phyloP scores from a whole-genome alignment of 176 grass and related monocot species.

The Bothriochloa decipiens region DNA sequence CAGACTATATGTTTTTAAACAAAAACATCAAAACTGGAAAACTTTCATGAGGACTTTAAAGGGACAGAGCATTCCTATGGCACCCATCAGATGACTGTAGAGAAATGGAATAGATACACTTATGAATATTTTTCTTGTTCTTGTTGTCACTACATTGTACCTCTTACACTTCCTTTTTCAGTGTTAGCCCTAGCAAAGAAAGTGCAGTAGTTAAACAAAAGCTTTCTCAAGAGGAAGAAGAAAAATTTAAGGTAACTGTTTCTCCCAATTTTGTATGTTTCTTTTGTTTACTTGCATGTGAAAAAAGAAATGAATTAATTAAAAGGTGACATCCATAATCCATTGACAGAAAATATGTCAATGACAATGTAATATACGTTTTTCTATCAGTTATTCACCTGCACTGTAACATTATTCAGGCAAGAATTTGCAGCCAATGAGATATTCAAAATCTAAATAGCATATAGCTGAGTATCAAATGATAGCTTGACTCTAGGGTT shows the following conservation, averaged over 20 bases:
- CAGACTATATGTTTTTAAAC: not conserved
- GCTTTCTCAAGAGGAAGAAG: slow-evolving; percentile 72
- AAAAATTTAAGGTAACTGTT: slow-evolving; percentile 67
- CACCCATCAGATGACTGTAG: not conserved
- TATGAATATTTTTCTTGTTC: slow-evolving; percentile 22
- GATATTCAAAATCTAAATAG: not conserved
- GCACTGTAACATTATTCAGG: not conserved
- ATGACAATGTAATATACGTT: not conserved
- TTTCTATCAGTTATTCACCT: not conserved
- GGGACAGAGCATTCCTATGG: not conserved
- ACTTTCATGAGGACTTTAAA: not conserved
- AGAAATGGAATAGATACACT: not conserved
- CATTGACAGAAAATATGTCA: not conserved
- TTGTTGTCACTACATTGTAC: slow-evolving; percentile 5
- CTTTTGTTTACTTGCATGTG: slow-evolving; percentile 13
- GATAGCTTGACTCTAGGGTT: not conserved
- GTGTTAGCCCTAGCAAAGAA: slow-evolving; percentile 78
- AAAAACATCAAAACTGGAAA: slow-evolving; percentile 12
- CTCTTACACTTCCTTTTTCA: slow-evolving; percentile 30
- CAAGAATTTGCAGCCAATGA: not conserved
- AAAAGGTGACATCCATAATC: not conserved
- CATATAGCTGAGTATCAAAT: slow-evolving; percentile 13
- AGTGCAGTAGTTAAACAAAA: slow-evolving; percentile 59
- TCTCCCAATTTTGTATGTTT: not conserved
- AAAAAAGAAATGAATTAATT: not conserved